Percentiles rank a stretch among this genome's conserved stretches.
Evolutionary conservation across 495 filamentous ascomycete species (phyloP).

Genomic region (Tuber indicum): DNA sequence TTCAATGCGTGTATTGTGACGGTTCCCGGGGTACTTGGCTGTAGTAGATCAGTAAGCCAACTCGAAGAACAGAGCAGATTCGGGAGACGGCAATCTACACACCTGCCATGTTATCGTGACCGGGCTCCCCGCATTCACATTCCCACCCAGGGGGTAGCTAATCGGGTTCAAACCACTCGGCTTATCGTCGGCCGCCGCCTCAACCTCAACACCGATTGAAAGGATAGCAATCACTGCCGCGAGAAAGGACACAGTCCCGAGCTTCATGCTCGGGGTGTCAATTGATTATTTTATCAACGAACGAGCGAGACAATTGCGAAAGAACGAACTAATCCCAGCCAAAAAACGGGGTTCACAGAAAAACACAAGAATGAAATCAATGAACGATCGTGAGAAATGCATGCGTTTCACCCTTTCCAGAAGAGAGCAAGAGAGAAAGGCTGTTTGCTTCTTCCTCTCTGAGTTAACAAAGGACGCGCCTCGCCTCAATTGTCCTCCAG

Average conservation of each 20-base stretch:
- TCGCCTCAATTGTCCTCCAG: not conserved
- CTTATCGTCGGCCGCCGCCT: constrained; percentile 1
- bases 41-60: constrained; percentile 6
- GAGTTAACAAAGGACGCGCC: not conserved
- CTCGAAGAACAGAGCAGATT: not conserved
- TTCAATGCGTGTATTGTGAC: constrained; percentile 36
- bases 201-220: constrained; percentile 8
- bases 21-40: constrained; percentile 39
- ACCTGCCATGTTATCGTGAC: constrained; percentile 39
- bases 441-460: not conserved
- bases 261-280: constrained; percentile 19
- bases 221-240: constrained; percentile 16
- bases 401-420: constrained; percentile 20
- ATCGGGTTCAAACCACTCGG: constrained; percentile 37
- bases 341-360: constrained; percentile 13
- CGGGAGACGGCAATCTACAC: constrained; percentile 8
- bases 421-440: constrained; percentile 9
- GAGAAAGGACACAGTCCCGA: constrained; percentile 16
- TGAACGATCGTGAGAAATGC: constrained; percentile 26
- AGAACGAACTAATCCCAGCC: constrained; percentile 11
- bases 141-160: constrained; percentile 34
- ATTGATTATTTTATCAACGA: constrained; percentile 13
- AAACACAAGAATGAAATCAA: constrained; percentile 20
- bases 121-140: constrained; percentile 16
- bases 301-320: constrained; percentile 2